A percentile compares a stretch with the other conserved stretches of the same genome.
These are phyloP conservation scores for Ogataea corticis DNA, from an alignment of 805 yeast genomes.

Conservation along the genomic window DNA sequence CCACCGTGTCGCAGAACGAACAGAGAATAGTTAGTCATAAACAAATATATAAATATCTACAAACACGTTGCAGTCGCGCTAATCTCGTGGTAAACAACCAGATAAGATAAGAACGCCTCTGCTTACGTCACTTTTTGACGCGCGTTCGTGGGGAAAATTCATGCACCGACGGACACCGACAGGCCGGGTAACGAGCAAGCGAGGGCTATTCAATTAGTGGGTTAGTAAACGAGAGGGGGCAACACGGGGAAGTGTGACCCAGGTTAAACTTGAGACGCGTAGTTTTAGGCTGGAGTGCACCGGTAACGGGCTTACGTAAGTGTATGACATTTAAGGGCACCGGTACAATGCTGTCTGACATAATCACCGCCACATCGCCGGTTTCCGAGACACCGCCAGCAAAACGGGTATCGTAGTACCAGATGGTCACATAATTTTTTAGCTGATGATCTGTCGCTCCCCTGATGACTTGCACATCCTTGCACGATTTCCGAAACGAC, in stretches of 20 bases:
- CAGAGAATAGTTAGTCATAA: background rate
- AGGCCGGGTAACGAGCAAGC: conserved; percentile 3
- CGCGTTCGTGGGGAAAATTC: background rate
- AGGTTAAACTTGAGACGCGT: too few relatives aligned
- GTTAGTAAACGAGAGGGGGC: too few relatives aligned
- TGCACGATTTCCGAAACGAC: too few relatives aligned
- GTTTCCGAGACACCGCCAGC: background rate
- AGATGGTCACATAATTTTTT: too few relatives aligned
- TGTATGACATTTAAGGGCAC: too few relatives aligned
- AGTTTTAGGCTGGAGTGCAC: too few relatives aligned
- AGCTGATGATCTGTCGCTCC: too few relatives aligned
- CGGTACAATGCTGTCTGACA: background rate
- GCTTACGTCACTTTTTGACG: conserved; percentile 2
- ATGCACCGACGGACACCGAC: conserved; percentile 4
- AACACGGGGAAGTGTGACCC: too few relatives aligned
- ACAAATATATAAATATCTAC: background rate
- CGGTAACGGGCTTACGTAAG: too few relatives aligned
- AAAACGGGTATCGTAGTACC: too few relatives aligned
- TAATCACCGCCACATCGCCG: conserved; percentile 6
- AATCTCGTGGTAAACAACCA: conserved; percentile 2
- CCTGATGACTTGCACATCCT: too few relatives aligned
- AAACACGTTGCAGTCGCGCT: conserved; percentile 8
- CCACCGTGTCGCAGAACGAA: background rate
- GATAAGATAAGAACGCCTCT: conserved; percentile 3
- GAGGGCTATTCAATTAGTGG: background rate